A percentile compares a stretch with the other conserved stretches of the same genome.
These are phyloP conservation scores for Hemileccinum rubropunctum DNA, from an alignment of 768 basidiomycete genomes.

Conservation along the genomic window DNA sequence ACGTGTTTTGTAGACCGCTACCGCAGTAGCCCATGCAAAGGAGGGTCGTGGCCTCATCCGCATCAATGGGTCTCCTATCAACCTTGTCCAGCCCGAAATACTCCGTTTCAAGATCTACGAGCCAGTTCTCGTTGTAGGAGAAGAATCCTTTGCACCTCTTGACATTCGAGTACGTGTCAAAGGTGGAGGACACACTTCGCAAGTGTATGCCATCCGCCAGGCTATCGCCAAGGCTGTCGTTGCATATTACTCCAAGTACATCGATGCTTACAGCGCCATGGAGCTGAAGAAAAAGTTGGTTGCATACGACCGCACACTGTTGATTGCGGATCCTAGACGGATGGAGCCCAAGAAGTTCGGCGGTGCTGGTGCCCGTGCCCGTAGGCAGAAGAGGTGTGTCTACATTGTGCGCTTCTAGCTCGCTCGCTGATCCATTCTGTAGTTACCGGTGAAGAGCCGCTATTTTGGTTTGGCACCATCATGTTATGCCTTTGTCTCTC, in stretches of 20 bases:
- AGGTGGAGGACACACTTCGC: conserved; percentile 99
- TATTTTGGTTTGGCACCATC: conserved; percentile 40
- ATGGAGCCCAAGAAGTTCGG: conserved; percentile 99
- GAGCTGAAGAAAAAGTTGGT: conserved; percentile 98
- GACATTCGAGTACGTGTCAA: conserved; percentile 98
- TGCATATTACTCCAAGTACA: conserved; percentile 98
- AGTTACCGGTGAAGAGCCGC: conserved; percentile 63
- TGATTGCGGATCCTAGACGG: conserved; percentile 94
- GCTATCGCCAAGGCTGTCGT: conserved; percentile 97
- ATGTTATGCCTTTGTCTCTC: conserved; percentile 42
- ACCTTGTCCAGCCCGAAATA: conserved; percentile 92
- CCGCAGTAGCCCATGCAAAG: conserved; percentile 95
- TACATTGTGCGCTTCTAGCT: background rate
- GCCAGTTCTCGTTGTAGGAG: conserved; percentile 90
- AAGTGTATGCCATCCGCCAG: conserved; percentile 98
- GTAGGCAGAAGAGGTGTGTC: conserved; percentile 90
- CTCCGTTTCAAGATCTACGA: conserved; percentile 99
- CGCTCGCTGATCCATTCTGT: conserved; percentile 17
- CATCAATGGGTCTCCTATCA: conserved; percentile 95
- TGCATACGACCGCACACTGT: conserved; percentile 86
- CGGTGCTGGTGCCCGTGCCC: conserved; percentile 96
- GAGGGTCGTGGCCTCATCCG: conserved; percentile 96
- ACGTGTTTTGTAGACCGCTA: conserved; percentile 70
- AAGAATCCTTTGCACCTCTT: conserved; percentile 80
- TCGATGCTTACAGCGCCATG: conserved; percentile 95